Evolutionary conservation across 345 rosid genomes (phyloP), one percentile per base, ranked within the genome.

Genomic region (Psidium friedrichsthalianum): DNA sequence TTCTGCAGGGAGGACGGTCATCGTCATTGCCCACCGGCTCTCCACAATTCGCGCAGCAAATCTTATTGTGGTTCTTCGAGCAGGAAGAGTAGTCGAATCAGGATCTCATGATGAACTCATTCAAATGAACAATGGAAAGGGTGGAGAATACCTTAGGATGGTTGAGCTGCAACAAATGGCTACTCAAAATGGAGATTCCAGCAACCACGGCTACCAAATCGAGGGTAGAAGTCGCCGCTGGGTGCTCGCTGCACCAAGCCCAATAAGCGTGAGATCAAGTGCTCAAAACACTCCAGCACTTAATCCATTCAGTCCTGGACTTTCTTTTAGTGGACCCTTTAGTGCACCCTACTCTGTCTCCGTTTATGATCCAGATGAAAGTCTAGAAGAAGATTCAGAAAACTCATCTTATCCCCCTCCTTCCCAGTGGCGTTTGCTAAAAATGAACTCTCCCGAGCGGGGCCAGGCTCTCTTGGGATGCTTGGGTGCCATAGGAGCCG

Each of bases 21-120:
- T 94, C 84, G 89, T 92, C 86, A 90, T 94, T 86, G 95, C 96
- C 22, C 96, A 93, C 78, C 92, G 94, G n/a, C 92, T 94, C 22
- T 88, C 92, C 51, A 93, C 94, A 86, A 90, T 93, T 74, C 88
- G 91, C 82, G 81, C 87, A 27, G 94, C 94, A 22, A 90, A 89
- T 78, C 84, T 89, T 56, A 92, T 94, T 76, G 88, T 88, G n/a
- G 95, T 94, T 85, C 88, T 94, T 85, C 90, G 86, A 88, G 91
- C 88, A 51, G 95, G 96, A 40, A 91, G 88, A 90, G 92, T 94
- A 12, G 59, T 90, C 29, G 96, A 94, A 89, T 90, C 94, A 32
- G 96, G 96, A 22, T 87, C 94, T 18, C 95, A 93, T 85, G 81
- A 90, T 55, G 90, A 93, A 86, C 88, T 94, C 29, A 91, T 89